Evolutionary conservation across 257 asterid genomes (phyloP).

Genomic region (Solanum virginianum): DNA sequence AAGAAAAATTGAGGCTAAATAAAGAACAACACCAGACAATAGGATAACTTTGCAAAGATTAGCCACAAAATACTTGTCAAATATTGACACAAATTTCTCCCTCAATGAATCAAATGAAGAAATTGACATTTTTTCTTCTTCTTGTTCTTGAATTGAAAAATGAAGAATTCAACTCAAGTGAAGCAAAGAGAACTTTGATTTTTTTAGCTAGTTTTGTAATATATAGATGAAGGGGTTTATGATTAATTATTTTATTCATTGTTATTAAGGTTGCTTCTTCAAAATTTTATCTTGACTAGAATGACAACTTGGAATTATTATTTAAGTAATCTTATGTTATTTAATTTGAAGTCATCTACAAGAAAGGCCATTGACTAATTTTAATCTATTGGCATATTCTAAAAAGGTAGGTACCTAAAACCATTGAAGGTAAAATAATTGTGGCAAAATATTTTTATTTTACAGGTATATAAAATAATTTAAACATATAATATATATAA

Average conservation of each 20-base stretch:
- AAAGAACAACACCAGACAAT: neutral
- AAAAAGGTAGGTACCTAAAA: neutral
- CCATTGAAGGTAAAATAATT: neutral
- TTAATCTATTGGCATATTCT: neutral
- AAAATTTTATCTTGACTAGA: neutral
- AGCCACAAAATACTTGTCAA: neutral
- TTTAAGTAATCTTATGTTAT: neutral
- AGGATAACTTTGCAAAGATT: neutral
- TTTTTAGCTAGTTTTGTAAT: neutral
- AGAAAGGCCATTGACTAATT: neutral
- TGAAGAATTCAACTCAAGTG: neutral
- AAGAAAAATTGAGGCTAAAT: neutral
- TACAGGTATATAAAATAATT: neutral
- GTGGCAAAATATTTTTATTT: neutral
- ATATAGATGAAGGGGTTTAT: neutral
- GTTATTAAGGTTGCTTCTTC: neutral
- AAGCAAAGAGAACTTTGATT: neutral
- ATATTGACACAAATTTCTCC: neutral
- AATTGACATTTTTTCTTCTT: neutral
- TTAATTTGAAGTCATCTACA: neutral
- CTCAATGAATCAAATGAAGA: neutral
- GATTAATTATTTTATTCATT: neutral
- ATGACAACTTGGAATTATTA: neutral
- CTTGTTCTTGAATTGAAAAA: neutral
- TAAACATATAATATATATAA: neutral